Percentiles rank a stretch among this genome's conserved stretches.
Conservation (phyloP, 495 filamentous ascomycete species). For the Neurospora tetraspora region DNA sequence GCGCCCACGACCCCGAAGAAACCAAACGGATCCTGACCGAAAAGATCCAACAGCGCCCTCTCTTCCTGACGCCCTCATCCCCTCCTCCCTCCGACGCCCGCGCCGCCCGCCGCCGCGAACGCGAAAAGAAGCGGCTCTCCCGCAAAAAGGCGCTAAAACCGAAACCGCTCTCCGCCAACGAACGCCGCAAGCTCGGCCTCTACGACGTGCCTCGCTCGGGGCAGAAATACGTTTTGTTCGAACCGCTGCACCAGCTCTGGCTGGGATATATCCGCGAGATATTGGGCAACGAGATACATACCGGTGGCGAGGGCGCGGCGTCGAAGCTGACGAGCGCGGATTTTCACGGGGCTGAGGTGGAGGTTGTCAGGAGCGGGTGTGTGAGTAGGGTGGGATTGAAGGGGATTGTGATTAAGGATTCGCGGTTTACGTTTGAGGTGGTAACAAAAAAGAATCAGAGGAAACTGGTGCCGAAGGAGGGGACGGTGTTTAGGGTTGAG, state of each 20-base stretch:
- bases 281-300: slow-evolving; percentile 40
- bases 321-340: slow-evolving; percentile 73
- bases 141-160: slow-evolving; percentile 53
- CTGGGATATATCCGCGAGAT: slow-evolving; percentile 71
- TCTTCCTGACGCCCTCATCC: slow-evolving; percentile 65
- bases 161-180: slow-evolving; percentile 65
- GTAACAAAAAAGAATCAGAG: slow-evolving; percentile 61
- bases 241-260: slow-evolving; percentile 71
- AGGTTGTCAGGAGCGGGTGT: slow-evolving; percentile 75
- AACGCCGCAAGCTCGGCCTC: slow-evolving; percentile 62
- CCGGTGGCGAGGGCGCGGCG: slow-evolving; percentile 34
- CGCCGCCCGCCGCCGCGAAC: slow-evolving; percentile 45
- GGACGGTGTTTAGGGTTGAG: slow-evolving; percentile 72
- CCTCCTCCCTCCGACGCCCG: slow-evolving; percentile 56
- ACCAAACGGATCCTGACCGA: slow-evolving; percentile 64
- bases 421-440: slow-evolving; percentile 76
- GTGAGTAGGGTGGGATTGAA: slow-evolving; percentile 68
- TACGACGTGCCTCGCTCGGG: slow-evolving; percentile 61
- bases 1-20: slow-evolving; percentile 62
- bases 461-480: slow-evolving; percentile 76
- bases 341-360: slow-evolving; percentile 77
- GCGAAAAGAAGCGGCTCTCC: slow-evolving; percentile 45
- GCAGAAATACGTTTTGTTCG: slow-evolving; percentile 67
- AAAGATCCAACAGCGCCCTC: slow-evolving; percentile 71
- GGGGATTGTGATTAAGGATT: slow-evolving; percentile 84